A percentile compares a stretch with the other conserved stretches of the same genome.
These are phyloP conservation scores for Brettanomyces sp. DNA, from an alignment of 805 yeast genomes.

Conservation along the genomic window DNA sequence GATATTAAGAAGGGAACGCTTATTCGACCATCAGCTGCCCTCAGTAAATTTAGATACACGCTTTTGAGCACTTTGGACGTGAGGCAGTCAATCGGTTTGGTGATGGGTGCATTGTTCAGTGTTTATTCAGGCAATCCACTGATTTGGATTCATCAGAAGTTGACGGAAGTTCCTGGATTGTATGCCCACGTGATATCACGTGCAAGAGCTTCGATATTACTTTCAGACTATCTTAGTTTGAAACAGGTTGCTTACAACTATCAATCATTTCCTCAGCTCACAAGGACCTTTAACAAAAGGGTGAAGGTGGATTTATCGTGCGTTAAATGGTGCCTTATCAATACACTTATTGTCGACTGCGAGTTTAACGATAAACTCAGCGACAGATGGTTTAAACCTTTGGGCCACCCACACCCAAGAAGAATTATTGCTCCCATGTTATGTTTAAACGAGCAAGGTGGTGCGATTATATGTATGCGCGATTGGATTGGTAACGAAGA, in stretches of 20 bases:
- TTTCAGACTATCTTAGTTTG: constrained; percentile 81
- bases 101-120: constrained; percentile 70
- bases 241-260: constrained; percentile 90
- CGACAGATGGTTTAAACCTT: constrained; percentile 81
- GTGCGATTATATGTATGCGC: constrained; percentile 83
- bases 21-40: constrained; percentile 43
- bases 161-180: constrained; percentile 74
- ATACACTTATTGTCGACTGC: constrained; percentile 82
- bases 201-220: constrained; percentile 59
- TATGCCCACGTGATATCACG: constrained; percentile 74
- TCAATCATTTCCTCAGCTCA: constrained; percentile 77
- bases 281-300: constrained; percentile 70
- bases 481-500: constrained; percentile 81
- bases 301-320: constrained; percentile 69
- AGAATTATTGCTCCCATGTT: constrained; percentile 81
- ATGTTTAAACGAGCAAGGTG: constrained; percentile 89
- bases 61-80: constrained; percentile 59
- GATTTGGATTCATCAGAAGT: constrained; percentile 67
- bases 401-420: constrained; percentile 73
- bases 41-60: constrained; percentile 39
- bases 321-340: constrained; percentile 83
- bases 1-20: constrained; percentile 22
- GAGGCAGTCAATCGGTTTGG: constrained; percentile 76
- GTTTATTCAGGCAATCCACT: constrained; percentile 78
- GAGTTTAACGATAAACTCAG: constrained; percentile 85